Percentiles rank a stretch among this genome's conserved stretches.
phyloP scores from a whole-genome alignment of 116 monocot genomes.

The Zostera marina region DNA sequence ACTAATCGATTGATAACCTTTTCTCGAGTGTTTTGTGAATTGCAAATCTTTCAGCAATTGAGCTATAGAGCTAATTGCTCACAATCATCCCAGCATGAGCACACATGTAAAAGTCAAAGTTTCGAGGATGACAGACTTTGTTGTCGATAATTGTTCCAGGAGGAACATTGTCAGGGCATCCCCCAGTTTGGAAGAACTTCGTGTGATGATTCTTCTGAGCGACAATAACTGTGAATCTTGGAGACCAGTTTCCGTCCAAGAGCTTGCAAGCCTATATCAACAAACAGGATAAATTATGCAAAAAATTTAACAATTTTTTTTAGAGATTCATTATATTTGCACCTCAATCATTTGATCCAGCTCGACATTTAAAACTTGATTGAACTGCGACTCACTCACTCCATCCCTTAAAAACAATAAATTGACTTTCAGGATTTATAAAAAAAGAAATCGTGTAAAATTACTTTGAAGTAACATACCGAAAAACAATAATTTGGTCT shows the following conservation, averaged over 20 bases:
- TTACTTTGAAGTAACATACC: constrained; percentile 11
- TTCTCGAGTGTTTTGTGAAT: no score
- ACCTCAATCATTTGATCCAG: constrained; percentile 20
- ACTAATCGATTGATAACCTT: no score
- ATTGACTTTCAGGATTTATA: neutral
- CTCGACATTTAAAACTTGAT: constrained; percentile 14
- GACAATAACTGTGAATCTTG: constrained; percentile 74
- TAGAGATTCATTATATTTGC: neutral
- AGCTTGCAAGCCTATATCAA: constrained; percentile 55
- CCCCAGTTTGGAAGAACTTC: constrained; percentile 47
- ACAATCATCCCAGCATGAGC: constrained; percentile 88
- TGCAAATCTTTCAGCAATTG: no score
- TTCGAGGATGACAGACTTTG: constrained; percentile 66
- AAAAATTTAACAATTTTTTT: neutral
- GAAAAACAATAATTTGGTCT: constrained; percentile 64
- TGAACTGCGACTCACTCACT: constrained; percentile 19
- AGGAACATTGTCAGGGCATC: constrained; percentile 56
- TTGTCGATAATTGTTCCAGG: constrained; percentile 86
- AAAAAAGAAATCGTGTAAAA: neutral
- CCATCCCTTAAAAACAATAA: constrained; percentile 10
- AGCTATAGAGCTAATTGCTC: no score
- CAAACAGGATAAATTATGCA: neutral
- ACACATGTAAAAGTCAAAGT: constrained; percentile 92
- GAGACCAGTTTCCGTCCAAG: constrained; percentile 59
- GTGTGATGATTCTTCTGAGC: constrained; percentile 96